phyloP scores from a whole-genome alignment of 306 rosid genomes.

The Rubus idaeus region DNA sequence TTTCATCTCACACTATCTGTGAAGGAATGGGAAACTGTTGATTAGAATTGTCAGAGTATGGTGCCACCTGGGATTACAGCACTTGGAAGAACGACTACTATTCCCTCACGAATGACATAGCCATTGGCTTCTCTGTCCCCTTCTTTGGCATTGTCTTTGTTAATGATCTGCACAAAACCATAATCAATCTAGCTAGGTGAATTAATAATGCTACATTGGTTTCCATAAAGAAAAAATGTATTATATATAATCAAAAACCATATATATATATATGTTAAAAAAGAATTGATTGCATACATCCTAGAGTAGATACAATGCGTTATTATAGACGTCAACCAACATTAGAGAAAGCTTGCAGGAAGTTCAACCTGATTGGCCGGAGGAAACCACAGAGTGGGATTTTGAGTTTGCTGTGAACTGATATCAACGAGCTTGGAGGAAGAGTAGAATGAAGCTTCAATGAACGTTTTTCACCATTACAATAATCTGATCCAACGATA shows the following conservation, averaged over 20 bases:
- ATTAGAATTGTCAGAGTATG: slow-evolving; percentile 17
- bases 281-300: neutral
- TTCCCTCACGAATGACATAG: slow-evolving; percentile 35
- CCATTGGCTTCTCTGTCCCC: slow-evolving; percentile 34
- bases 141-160: slow-evolving; percentile 38
- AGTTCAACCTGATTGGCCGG: slow-evolving; percentile 30
- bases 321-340: neutral
- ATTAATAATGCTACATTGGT: no score
- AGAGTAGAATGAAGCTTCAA: slow-evolving; percentile 17
- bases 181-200: no score
- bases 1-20: neutral
- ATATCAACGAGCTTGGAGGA: slow-evolving; percentile 21
- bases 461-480: neutral
- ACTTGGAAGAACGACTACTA: slow-evolving; percentile 29
- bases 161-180: slow-evolving; percentile 34
- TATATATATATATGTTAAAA: neutral
- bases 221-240: no score
- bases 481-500: neutral
- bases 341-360: neutral
- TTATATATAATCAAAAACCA: neutral
- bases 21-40: neutral
- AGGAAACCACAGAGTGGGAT: slow-evolving; percentile 16
- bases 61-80: slow-evolving; percentile 36
- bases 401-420: slow-evolving; percentile 27
- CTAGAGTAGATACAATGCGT: neutral